Base-by-base conservation (phyloP, 2,329 filamentous ascomycete genomes). In the Alternaria triticina region DNA sequence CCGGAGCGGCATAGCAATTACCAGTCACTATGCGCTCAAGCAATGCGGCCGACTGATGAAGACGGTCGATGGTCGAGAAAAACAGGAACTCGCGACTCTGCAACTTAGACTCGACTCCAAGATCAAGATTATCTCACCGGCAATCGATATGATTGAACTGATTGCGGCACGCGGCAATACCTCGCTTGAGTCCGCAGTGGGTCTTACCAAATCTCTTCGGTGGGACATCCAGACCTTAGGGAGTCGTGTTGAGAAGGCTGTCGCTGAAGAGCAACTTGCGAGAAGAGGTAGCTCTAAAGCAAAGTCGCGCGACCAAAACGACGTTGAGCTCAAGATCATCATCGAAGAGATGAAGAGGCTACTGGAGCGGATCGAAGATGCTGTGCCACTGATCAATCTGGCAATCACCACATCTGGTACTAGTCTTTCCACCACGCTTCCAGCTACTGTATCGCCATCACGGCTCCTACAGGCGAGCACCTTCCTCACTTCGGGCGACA, bases 391-490 rank as follows among this genome's bases (percentile, higher is more conserved):
- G 4, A 91, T 99, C 77, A 97, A 96, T 72, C 85, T 99, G 27
- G 96, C 96, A 59, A 97, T 99, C 68, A 96, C 93, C 2, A 95
- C 94, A 1, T 97, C 95, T 1, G 96, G 96, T 0, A 94, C 95
- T 59, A 96, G 89, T 61, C 84, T 98, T 28, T 93, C 92, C 0
- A 92, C 92, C 0, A 90, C 89, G 3, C 83, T 97, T 27, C 92
- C 94, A 0, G 85, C 91, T 2, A 91, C 91, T 10, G 92, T 98
- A 47, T 98, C 95, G 1, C 95, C 95, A 1, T 97, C 95, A 5
- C 88, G 96, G 44, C 83, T 99, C 45, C 83, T 98, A 40, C 96
- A 99, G 80, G 94, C 96, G 17, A 98, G 95, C 75, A 96, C 94
- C 5, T 91, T 97, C 68, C 85, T 98, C 52, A 96, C 91, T 27